These are phyloP conservation scores for Epichloe gansuensis DNA, from an alignment of 2,329 filamentous ascomycete genomes.

Conservation along the genomic window DNA sequence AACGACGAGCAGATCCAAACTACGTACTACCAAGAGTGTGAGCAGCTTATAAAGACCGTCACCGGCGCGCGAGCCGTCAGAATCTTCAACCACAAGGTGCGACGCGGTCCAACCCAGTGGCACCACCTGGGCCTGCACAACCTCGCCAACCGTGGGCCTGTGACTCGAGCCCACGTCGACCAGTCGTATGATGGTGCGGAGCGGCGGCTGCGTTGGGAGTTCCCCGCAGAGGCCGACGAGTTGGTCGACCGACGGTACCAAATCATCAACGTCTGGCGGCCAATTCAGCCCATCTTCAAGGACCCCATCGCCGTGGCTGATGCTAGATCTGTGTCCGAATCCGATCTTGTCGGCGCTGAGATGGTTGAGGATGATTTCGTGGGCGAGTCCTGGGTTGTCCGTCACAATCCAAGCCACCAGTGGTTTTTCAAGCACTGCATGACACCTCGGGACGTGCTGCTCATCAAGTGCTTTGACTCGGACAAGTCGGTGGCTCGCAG, in stretches of 20 bases:
- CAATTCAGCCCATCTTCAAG: slow-evolving; percentile 23
- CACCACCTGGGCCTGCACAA: slow-evolving; percentile 54
- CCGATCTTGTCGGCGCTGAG: slow-evolving; percentile 35
- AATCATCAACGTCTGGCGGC: slow-evolving; percentile 37
- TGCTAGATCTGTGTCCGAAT: slow-evolving; percentile 34
- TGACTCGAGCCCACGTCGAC: slow-evolving; percentile 34
- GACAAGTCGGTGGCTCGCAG: slow-evolving; percentile 37
- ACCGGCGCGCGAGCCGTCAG: slow-evolving; percentile 48
- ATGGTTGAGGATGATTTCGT: slow-evolving; percentile 36
- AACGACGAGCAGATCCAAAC: slow-evolving; percentile 47
- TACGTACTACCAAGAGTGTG: slow-evolving; percentile 61
- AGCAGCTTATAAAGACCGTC: slow-evolving; percentile 47
- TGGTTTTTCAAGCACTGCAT: slow-evolving; percentile 43
- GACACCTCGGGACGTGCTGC: slow-evolving; percentile 37
- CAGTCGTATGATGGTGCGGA: slow-evolving; percentile 34
- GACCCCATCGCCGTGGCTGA: slow-evolving; percentile 43
- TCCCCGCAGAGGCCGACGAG: slow-evolving; percentile 30
- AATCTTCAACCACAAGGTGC: slow-evolving; percentile 63
- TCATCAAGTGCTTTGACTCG: slow-evolving; percentile 55
- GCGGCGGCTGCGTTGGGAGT: slow-evolving; percentile 22
- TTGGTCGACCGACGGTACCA: slow-evolving; percentile 29
- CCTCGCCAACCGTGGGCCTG: slow-evolving; percentile 36
- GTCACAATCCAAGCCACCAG: slow-evolving; percentile 27
- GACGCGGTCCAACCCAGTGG: slow-evolving; percentile 41
- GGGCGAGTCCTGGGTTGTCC: slow-evolving; percentile 36